Evolutionary conservation across 2,329 filamentous ascomycete species (phyloP), one percentile per base, ranked within the genome.

Genomic region (Alternaria sp.): DNA sequence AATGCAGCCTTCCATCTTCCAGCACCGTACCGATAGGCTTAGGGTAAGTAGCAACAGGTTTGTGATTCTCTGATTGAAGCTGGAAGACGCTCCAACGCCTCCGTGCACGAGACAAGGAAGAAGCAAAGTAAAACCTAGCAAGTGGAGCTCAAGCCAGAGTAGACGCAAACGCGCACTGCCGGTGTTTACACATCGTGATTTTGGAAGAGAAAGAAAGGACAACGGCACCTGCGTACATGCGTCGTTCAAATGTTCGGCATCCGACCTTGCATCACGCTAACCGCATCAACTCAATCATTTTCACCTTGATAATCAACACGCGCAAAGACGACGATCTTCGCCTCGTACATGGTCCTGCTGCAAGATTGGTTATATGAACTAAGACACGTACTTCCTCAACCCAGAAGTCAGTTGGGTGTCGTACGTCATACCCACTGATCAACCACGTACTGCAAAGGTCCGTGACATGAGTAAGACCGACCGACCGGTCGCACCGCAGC

Each of bases 291-390:
- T 5, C 1, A 9, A 7, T 14, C 32, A 38, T 32, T 38, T 27
- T 50, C 46, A 38, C 46, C 46, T 50, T 50, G 32, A 25, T n/a
- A 36, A 50, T 50, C 46, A 50, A 25, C 46, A 12, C 32, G 46
- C 46, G 34, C 46, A 38, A 50, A 50, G 30, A 25, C 18, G 20
- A 16, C 20, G 8, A 43, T 25, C 11, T 6, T 25, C 5, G 10
- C 40, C 40, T 43, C 40, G 20, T 43, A 9, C 6, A 6, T 43
- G 2, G 8, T 43, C 20, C 20, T 8, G 14, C 40, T 16, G 22
- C 4, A 43, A 43, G 6, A 16, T 14, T 3, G 3, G 20, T 14
- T 16, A 25, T 3, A 20, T 25, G 18, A 25, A 25, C 5, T 9
- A 25, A 43, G 11, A 25, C 20, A 43, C 8, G 38, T 41, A 43